These are phyloP conservation scores for Leptographium radiaticola DNA, from an alignment of 2,329 filamentous ascomycete species.

Conservation along the genomic window DNA sequence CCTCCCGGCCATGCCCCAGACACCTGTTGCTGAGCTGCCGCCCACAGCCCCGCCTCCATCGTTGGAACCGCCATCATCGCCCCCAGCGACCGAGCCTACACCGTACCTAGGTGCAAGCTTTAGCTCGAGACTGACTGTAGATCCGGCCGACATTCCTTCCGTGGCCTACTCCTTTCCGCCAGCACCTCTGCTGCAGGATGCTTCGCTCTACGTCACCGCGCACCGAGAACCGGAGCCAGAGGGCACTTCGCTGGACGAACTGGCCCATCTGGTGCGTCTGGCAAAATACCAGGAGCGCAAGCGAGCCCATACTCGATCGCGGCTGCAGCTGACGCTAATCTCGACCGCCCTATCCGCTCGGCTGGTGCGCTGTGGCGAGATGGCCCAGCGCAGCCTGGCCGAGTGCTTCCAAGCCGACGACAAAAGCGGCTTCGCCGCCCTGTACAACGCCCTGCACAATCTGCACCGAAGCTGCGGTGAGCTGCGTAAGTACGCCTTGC, in stretches of 20 bases:
- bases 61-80: neutral
- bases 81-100: neutral
- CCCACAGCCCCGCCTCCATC: neutral
- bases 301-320: conserved; percentile 57
- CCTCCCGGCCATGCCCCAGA: neutral
- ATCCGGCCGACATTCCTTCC: conserved; percentile 28
- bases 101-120: too few species aligned
- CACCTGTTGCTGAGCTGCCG: neutral
- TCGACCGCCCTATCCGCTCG: conserved; percentile 64
- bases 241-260: conserved; percentile 59
- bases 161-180: conserved; percentile 26
- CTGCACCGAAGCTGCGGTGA: conserved; percentile 66
- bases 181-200: conserved; percentile 49
- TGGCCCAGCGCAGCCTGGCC: conserved; percentile 61
- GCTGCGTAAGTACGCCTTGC: conserved; percentile 53
- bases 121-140: conserved; percentile 16
- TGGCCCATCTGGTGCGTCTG: conserved; percentile 64
- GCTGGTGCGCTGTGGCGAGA: conserved; percentile 60
- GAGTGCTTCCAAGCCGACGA: conserved; percentile 69
- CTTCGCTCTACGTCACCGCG: conserved; percentile 52
- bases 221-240: conserved; percentile 47
- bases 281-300: conserved; percentile 75
- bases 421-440: conserved; percentile 59
- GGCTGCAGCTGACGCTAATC: conserved; percentile 61
- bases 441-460: conserved; percentile 69